These are phyloP conservation scores for Xylaria flabelliformis DNA, from an alignment of 495 filamentous ascomycete species.

Conservation along the genomic window DNA sequence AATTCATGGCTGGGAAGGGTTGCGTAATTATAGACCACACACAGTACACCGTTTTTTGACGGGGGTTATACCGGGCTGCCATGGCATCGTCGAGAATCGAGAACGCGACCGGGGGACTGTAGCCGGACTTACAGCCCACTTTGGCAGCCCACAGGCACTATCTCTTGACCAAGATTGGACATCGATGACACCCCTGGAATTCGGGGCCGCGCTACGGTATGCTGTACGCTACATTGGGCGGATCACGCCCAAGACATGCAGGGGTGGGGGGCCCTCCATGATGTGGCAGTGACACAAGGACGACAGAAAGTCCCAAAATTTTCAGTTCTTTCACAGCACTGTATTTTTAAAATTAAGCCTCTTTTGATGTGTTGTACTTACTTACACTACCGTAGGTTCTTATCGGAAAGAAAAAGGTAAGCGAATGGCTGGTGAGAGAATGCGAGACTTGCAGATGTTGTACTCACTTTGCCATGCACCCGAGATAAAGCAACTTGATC, in stretches of 20 bases:
- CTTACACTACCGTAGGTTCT: neutral
- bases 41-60: neutral
- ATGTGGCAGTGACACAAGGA: constrained; percentile 6
- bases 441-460: constrained; percentile 8
- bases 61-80: neutral
- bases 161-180: neutral
- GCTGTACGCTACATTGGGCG: neutral
- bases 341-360: neutral
- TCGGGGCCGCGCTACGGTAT: constrained; percentile 7
- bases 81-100: constrained; percentile 8
- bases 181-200: constrained; percentile 13
- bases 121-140: constrained; percentile 17
- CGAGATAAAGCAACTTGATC: constrained; percentile 3
- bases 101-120: neutral
- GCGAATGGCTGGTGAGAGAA: neutral
- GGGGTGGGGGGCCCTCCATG: constrained; percentile 1
- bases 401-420: neutral
- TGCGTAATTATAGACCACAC: constrained; percentile 2
- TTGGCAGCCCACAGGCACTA: constrained; percentile 1
- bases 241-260: constrained; percentile 4
- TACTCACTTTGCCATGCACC: neutral
- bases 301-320: neutral
- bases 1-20: constrained; percentile 10
- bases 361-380: neutral
- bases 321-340: neutral